These are phyloP conservation scores for Leccinum pellstonianum DNA, from an alignment of 768 basidiomycete species.

Conservation along the genomic window DNA sequence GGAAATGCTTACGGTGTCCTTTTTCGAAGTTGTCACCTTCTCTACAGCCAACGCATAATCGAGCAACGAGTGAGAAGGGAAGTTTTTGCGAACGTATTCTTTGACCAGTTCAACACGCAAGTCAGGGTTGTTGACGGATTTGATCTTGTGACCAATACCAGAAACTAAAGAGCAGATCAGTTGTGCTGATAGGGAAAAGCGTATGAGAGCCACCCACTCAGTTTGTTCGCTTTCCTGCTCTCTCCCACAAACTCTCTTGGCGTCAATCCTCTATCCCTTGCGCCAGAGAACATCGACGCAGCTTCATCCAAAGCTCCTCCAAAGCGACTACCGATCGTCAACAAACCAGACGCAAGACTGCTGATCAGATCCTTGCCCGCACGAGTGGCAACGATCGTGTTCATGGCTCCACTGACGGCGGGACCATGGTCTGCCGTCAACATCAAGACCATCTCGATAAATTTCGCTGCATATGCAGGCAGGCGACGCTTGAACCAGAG, in stretches of 20 bases:
- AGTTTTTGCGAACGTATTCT: constrained; percentile 93
- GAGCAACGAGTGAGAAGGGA: constrained; percentile 90
- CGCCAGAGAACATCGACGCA: constrained; percentile 91
- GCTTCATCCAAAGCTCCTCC: constrained; percentile 99
- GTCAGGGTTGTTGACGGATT: constrained; percentile 96
- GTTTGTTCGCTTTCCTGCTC: constrained; percentile 89
- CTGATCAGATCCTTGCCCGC: constrained; percentile 99
- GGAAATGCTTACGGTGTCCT: constrained; percentile 68
- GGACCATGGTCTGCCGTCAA: constrained; percentile 98
- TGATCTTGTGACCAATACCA: constrained; percentile 99
- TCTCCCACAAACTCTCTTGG: constrained; percentile 98
- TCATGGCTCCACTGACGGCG: constrained; percentile 98
- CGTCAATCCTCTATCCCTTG: constrained; percentile 86
- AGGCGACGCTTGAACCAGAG: constrained; percentile 98
- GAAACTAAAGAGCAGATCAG: constrained; percentile 52
- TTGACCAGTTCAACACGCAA: constrained; percentile 91
- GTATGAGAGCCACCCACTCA: constrained; percentile 51
- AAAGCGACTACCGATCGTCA: constrained; percentile 97
- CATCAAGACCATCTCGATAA: constrained; percentile 99
- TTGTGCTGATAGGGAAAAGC: constrained; percentile 3
- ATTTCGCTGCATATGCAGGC: constrained; percentile 93
- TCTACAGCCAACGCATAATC: constrained; percentile 97
- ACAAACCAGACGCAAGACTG: constrained; percentile 90
- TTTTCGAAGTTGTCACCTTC: constrained; percentile 96
- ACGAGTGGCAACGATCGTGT: constrained; percentile 97